phyloP scores from a whole-genome alignment of 441 rosid genomes.

The Melastoma candidum region DNA sequence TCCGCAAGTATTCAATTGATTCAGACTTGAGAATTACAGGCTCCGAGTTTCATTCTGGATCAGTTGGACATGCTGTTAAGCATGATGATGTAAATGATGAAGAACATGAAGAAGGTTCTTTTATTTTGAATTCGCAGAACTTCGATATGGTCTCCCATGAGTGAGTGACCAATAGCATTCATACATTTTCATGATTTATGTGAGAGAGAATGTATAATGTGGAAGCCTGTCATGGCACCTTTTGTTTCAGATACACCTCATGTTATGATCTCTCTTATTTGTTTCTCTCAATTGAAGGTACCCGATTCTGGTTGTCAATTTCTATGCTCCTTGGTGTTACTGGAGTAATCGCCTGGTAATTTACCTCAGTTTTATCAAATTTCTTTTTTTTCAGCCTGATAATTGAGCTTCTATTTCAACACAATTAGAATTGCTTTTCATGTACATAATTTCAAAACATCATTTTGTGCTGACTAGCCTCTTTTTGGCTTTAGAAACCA shows the following conservation, averaged over 20 bases:
- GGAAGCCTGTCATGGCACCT: too few relatives aligned
- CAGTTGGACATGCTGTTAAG: conserved; percentile 46
- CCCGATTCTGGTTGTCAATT: conserved; percentile 85
- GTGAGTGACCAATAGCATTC: conserved; percentile 40
- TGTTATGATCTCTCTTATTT: conserved; percentile 1
- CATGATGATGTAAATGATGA: conserved; percentile 82
- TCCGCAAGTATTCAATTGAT: conserved; percentile 89
- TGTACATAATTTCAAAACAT: background rate
- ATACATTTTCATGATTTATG: background rate
- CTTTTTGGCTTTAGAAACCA: conserved; percentile 58
- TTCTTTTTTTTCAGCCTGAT: background rate
- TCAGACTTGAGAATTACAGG: conserved; percentile 69
- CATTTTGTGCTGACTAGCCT: conserved; percentile 2
- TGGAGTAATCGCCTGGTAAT: conserved; percentile 97
- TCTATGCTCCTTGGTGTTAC: conserved; percentile 97
- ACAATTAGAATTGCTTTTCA: too few relatives aligned
- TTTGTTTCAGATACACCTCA: too few relatives aligned
- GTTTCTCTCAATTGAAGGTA: conserved; percentile 41
- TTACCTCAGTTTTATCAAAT: conserved; percentile 3
- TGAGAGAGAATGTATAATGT: too few relatives aligned
- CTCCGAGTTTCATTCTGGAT: conserved; percentile 69
- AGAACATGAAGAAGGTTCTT: conserved; percentile 58
- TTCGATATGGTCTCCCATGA: conserved; percentile 64
- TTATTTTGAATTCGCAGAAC: conserved; percentile 36
- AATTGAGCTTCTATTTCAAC: too few relatives aligned